Base-by-base conservation (phyloP, 179 eudicot species). In the Camellia oleifera region DNA sequence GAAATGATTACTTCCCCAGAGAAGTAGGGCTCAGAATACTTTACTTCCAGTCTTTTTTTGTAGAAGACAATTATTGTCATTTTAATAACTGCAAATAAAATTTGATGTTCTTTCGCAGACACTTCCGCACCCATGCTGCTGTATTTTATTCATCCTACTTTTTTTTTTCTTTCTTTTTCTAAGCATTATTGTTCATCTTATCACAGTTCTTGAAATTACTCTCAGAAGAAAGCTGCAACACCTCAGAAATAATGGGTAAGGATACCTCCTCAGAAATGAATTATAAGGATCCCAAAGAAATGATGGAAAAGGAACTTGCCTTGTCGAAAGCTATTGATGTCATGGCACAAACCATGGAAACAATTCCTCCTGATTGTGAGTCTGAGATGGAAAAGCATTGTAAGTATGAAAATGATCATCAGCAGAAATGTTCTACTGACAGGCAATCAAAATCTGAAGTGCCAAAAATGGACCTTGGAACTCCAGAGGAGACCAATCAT, bases 191-290 rank as follows among this genome's bases (percentile, higher is more conserved):
- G 40, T 78, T 74, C 13, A 78, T 79, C 57, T 23, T 85, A 57
- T 80, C 79, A 15, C 91, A 96, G 99, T 94, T 89, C 80, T 82
- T 94, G 83, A 94, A 96, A 84, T 73, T 94, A 82, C 93, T 96
- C 52, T 84, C 92, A 12, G 95, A 88, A 84, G 94, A 92, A 78
- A 87, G 82, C 62, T 85, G 84, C 74, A 88, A 86, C 18, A 75
- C 78, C 82, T 68, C 87, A 54, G 90, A 88, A 73, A 83, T 32
- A 32, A 32, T 32, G 40, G 40, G 40, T 32, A 32, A 32, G 40
- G 40, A 32, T 32, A 32, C 40, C 74, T 84, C 94, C 82, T 68
- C 87, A 54, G 90, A 88, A 73, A 83, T 79, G 63, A 85, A 76
- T 84, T 96, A 96, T 68, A 81, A 79, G 69, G 96, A 92, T 32